phyloP scores from a whole-genome alignment of 2,329 filamentous ascomycete species.

The Monilinia fructicola region DNA sequence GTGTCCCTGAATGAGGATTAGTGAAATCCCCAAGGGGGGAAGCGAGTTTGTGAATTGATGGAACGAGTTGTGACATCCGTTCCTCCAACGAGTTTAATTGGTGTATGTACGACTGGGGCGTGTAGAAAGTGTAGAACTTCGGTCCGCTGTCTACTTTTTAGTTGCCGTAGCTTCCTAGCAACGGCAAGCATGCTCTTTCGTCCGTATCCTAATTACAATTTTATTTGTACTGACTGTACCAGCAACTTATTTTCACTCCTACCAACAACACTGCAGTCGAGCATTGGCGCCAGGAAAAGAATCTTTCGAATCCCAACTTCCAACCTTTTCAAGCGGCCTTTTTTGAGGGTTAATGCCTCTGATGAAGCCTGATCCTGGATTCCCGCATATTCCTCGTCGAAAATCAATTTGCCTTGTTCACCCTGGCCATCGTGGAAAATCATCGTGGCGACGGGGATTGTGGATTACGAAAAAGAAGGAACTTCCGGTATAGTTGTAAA shows the following conservation, averaged over 20 bases:
- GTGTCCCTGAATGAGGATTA: conserved; percentile 17
- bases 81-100: conserved; percentile 16
- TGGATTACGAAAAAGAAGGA: conserved; percentile 7
- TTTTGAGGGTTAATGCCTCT: conserved; percentile 6
- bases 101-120: conserved; percentile 20
- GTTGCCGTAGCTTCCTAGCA: conserved; percentile 9
- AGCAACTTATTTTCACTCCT: background rate
- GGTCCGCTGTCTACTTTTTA: conserved; percentile 18
- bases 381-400: conserved; percentile 23
- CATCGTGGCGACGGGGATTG: conserved; percentile 22
- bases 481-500: background rate
- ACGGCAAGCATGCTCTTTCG: background rate
- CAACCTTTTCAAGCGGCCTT: background rate
- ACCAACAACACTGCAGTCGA: too few species aligned
- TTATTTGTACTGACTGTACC: background rate
- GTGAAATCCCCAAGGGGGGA: conserved; percentile 19
- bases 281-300: background rate
- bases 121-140: conserved; percentile 12
- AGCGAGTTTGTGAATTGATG: conserved; percentile 13
- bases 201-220: background rate
- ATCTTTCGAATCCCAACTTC: background rate
- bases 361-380: conserved; percentile 20
- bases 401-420: conserved; percentile 15
- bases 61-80: conserved; percentile 19
- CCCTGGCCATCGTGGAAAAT: conserved; percentile 14